Base-by-base conservation (phyloP, 192 early-diverging fungal genomes). In the Lobosporangium transversale region DNA sequence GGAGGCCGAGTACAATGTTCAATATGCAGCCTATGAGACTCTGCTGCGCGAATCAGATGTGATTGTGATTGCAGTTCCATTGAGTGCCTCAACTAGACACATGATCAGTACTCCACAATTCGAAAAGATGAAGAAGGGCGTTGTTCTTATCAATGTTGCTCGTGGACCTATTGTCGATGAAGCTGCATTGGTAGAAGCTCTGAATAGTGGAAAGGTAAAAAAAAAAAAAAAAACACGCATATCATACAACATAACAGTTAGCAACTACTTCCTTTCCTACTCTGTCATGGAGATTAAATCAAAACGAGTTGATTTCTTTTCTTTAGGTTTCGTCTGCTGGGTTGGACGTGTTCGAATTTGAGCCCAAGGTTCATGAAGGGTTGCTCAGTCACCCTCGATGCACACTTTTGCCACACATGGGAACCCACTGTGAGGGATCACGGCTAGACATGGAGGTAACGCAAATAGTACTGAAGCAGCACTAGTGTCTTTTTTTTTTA, bases 91-190 rank as follows among this genome's bases (percentile, higher is more conserved):
- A 1, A 86, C 84, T 1, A 78, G 45, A 6, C 78, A 81, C 60
- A 33, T 86, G 57, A 65, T 86, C 50, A 57, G 58, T 43, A 67
- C 58, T 24, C 57, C 58, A 7, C 82, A 86, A 50, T 83, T 87
- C 44, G 58, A 83, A 24, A 79, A 73, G 69, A 83, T 86, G 80
- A 87, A 81, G 29, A 63, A 80, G 18, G 83, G 83, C 7, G 81
- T 79, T 9, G 70, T 85, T 23, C 24, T 87, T 21, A 62, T 87
- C 27, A 87, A 87, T 65, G 83, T 82, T 37, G 62, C 82, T 11
- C 80, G 84, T 3, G 86, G 86, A 5, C 63, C 78, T 11, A 64
- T 87, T 0, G 65, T 87, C 27, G 68, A 86, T 33, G 86, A 87
- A 47, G 75, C 62, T 32, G 86, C 83, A 4, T 66, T 87, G 36